These are phyloP conservation scores for Teunomyces atbi DNA, from an alignment of 805 yeast species.

Conservation along the genomic window DNA sequence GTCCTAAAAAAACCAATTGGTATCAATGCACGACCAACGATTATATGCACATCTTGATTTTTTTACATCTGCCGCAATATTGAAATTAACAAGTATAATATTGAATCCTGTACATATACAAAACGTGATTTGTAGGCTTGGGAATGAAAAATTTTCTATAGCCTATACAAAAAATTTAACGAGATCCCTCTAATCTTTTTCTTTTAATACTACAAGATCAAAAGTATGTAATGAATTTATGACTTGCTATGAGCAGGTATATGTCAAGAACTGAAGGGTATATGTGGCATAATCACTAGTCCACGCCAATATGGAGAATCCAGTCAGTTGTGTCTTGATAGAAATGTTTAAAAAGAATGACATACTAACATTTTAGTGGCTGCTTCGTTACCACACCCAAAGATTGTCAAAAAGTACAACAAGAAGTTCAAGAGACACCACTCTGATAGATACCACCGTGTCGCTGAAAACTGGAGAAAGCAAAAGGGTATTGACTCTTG, in stretches of 20 bases:
- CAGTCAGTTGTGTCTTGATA: not conserved
- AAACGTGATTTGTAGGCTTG: not conserved
- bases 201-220: conserved; percentile 10
- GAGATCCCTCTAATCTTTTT: conserved; percentile 6
- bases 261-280: not conserved
- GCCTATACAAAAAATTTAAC: conserved; percentile 3
- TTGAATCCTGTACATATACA: not conserved
- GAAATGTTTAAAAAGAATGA: not conserved
- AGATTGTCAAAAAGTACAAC: conserved; percentile 99
- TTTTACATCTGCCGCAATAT: not conserved
- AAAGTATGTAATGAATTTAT: conserved; percentile 9
- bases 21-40: not conserved
- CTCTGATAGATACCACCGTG: conserved; percentile 99
- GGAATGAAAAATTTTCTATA: conserved; percentile 4
- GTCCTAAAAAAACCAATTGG: not conserved
- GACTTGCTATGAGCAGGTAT: not conserved
- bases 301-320: not conserved
- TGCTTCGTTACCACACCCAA: conserved; percentile 96
- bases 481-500: conserved; percentile 99
- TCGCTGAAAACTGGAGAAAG: conserved; percentile 99
- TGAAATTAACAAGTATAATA: not conserved
- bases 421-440: conserved; percentile 99
- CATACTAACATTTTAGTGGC: conserved; percentile 60
- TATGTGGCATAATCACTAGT: not conserved
- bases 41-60: not conserved